Conservation (phyloP, 1,139 yeast genomes). For the Scheffersomyces illinoinensis region DNA sequence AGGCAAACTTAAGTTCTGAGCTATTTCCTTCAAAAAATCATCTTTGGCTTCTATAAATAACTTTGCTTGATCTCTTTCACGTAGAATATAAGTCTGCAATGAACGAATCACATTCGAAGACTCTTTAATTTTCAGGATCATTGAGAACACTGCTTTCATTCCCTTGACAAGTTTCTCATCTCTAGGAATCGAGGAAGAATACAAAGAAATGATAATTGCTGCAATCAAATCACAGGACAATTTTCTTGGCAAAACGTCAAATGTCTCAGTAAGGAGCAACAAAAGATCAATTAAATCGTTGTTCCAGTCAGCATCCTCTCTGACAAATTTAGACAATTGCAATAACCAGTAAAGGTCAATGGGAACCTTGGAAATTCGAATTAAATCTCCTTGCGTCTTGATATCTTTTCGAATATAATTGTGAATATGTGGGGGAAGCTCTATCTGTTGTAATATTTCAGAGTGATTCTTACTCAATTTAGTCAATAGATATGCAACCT, state of each 20-base stretch:
- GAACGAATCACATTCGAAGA: neutral
- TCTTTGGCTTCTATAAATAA: slow-evolving; percentile 2
- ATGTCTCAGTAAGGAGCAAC: neutral
- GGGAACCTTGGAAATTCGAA: neutral
- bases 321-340: neutral
- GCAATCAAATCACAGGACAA: slow-evolving; percentile 20
- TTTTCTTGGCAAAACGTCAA: neutral
- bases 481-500: slow-evolving; percentile 48
- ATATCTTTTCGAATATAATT: neutral
- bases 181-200: slow-evolving; percentile 5
- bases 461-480: slow-evolving; percentile 17
- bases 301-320: neutral
- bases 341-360: neutral
- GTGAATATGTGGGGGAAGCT: neutral
- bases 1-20: slow-evolving; percentile 45
- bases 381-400: neutral
- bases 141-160: neutral
- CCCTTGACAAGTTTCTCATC: neutral
- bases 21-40: slow-evolving; percentile 5
- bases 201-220: slow-evolving; percentile 13
- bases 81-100: neutral
- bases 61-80: neutral
- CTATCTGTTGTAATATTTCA: neutral
- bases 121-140: neutral
- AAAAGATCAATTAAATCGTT: neutral